Evolutionary conservation across 306 rosid species (phyloP), one percentile per base, ranked within the genome.

Genomic region (Acacia acuminata): DNA sequence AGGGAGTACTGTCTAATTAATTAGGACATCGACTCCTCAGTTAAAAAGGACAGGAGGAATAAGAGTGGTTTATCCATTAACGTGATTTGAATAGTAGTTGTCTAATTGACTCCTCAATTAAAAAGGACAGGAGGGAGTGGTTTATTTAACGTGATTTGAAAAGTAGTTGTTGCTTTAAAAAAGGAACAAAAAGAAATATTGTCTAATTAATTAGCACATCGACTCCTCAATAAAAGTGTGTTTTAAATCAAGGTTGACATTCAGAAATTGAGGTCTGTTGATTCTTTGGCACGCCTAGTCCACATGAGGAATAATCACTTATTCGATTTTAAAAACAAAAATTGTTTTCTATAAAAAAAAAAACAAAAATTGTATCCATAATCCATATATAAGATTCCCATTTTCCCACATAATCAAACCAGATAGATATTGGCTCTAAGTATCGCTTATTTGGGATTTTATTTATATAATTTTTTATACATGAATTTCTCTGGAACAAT

Each of bases 151-250:
- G 40, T 36, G 7, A 36, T 36, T 36, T 36, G 40, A 38, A 38
- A n/a, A n/a, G n/a, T 38, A 36, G 0, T 38, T 38, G 8, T 38
- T 38, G 7, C 42, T 38, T 38, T 1, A 6, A 38, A 38, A 38
- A 38, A 38, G 0, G 0, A 5, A 0, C 7, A 38, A 1, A 38
- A 38, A 1, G 0, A 38, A 6, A 1, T 38, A 38, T 38, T 38
- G 8, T 38, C 42, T 6, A 38, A 38, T 6, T 38, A 38, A 38
- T 38, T 6, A 6, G 42, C 42, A 5, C 42, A 36, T 36, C 40
- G 7, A 38, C 42, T 38, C 42, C 42, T 0, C 8, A 38, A 38
- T 38, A 6, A 38, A 38, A 38, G 42, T 38, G 42, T 38, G 42
- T 38, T 38, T 38, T 38, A 38, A 38, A 38, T 5, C 42, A 38